These are phyloP conservation scores for Daucus carota DNA, from an alignment of 129 eudicot species.

Conservation along the genomic window DNA sequence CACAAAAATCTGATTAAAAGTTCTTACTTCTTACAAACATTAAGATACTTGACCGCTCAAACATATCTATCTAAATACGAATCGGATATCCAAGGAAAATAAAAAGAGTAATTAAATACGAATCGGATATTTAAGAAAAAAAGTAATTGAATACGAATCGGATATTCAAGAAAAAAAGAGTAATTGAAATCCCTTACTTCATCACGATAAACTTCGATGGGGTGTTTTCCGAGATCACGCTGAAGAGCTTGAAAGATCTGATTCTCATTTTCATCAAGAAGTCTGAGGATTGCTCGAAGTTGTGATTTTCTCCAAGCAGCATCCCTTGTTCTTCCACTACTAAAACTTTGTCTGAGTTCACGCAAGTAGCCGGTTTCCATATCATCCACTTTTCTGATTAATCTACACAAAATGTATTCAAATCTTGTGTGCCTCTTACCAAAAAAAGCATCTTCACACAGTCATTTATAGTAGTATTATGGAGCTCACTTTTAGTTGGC, in stretches of 20 bases:
- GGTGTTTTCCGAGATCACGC: constrained; percentile 72
- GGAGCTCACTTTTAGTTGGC: not conserved
- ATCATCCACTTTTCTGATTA: not conserved
- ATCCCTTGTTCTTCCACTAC: constrained; percentile 48
- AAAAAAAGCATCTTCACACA: not conserved
- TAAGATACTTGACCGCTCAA: not conserved
- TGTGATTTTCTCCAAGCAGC: constrained; percentile 67
- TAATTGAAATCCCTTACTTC: constrained; percentile 37
- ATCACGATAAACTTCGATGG: constrained; percentile 78
- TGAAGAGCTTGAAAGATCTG: constrained; percentile 42
- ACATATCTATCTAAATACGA: not conserved
- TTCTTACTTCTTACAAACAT: not conserved
- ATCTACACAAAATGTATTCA: not conserved
- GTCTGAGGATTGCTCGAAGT: constrained; percentile 45
- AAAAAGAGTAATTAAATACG: not conserved
- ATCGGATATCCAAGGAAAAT: not conserved
- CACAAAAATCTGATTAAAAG: no score
- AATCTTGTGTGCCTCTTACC: not conserved
- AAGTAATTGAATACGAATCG: not conserved
- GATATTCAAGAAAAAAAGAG: not conserved
- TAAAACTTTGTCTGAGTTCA: constrained; percentile 50
- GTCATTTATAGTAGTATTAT: not conserved
- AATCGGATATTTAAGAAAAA: not conserved
- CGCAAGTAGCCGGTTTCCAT: not conserved
- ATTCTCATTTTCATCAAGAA: constrained; percentile 53